Evolutionary conservation across 495 filamentous ascomycete genomes (phyloP), one percentile per base, ranked within the genome.

Genomic region (Parathielavia appendiculata): DNA sequence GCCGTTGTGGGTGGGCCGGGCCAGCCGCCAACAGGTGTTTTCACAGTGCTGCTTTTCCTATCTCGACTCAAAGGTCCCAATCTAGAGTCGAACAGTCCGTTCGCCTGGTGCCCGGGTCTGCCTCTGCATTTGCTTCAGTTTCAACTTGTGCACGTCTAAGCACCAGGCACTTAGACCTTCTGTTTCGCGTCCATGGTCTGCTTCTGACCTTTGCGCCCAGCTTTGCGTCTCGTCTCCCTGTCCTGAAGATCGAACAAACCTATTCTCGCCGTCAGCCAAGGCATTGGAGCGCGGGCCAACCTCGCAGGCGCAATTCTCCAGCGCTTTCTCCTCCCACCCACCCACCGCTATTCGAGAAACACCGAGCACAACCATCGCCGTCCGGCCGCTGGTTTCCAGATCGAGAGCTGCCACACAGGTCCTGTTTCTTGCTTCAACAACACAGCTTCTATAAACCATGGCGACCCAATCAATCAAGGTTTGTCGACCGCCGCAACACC

Each of bases 391-490:
- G 57, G 56, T 59, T 57, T 53, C 57, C 16, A 22, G 34, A 23
- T 36, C 22, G 32, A 49, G 43, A 44, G n/a, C 16, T n/a, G n/a
- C 59, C 26, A 57, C 34, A 34, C 11, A 38, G 32, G 4, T 36
- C 7, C 34, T 56, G 16, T 48, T 30, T 19, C 36, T 30, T 50
- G 30, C 53, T 8, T 34, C 5, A 32, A 13, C 43, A 52, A 6
- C 14, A 17, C 38, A 32, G 30, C 32, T 41, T 46, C 41, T n/a
- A 23, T 46, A 43, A 62, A 73, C 61, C 58, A 83, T 83, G 80
- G 75, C 79, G 58, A 51, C 78, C 54, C 78, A 82, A 66, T 82
- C 79, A 54, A 74, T 83, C 67, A 83, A 83, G 79, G 80, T 82
- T 71, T 57, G 76, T 67, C 51, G 19, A 38, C 44, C 16, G 35